Evolutionary conservation across 805 yeast genomes (phyloP).

Genomic region (Cyberlindnera petersonii): DNA sequence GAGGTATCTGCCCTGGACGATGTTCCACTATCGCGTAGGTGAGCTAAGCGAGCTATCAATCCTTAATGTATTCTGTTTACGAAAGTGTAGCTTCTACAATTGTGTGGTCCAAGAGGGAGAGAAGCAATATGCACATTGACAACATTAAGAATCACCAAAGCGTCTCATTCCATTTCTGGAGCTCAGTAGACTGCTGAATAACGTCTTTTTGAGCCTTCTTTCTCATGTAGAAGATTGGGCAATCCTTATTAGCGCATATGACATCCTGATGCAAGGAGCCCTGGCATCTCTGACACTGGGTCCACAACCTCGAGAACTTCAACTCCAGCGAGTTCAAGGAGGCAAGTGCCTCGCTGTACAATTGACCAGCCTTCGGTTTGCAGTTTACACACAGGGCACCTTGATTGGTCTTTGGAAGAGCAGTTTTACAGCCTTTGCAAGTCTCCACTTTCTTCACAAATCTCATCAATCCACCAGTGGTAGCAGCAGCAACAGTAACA

Average conservation of each 20-base stretch:
- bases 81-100: too few relatives aligned
- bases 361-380: slow-evolving; percentile 61
- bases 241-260: slow-evolving; percentile 89
- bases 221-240: slow-evolving; percentile 97
- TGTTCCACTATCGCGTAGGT: slow-evolving; percentile 6
- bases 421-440: slow-evolving; percentile 85
- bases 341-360: slow-evolving; percentile 78
- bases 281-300: slow-evolving; percentile 97
- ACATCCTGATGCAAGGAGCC: slow-evolving; percentile 96
- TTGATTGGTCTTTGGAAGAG: slow-evolving; percentile 52
- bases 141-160: slow-evolving; percentile 21
- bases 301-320: slow-evolving; percentile 88
- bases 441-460: slow-evolving; percentile 87
- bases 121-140: too few relatives aligned
- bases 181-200: slow-evolving; percentile 35
- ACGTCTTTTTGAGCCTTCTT: slow-evolving; percentile 45
- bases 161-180: slow-evolving; percentile 38
- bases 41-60: too few relatives aligned
- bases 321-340: slow-evolving; percentile 76
- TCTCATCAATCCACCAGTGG: slow-evolving; percentile 79
- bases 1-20: slow-evolving; percentile 6
- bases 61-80: too few relatives aligned
- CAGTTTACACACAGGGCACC: slow-evolving; percentile 85
- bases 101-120: too few relatives aligned
- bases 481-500: slow-evolving; percentile 49